A percentile compares a stretch with the other conserved stretches of the same genome.
Evolutionary conservation across 2,329 filamentous ascomycete species (phyloP).

Genomic region (Fusarium nelsonii): DNA sequence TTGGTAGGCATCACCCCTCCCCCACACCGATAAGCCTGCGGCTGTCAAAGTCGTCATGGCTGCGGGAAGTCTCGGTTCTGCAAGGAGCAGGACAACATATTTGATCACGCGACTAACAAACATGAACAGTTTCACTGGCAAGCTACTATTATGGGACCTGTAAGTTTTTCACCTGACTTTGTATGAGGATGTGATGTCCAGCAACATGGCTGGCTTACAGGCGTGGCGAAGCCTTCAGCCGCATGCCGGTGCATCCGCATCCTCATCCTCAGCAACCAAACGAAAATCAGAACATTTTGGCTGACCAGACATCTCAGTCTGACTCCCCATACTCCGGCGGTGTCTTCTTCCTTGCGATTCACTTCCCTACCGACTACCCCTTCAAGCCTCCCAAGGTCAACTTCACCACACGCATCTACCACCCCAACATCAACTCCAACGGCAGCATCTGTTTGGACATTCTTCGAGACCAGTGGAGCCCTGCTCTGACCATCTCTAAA

Average conservation of each 20-base stretch:
- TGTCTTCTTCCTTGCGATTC: conserved; percentile 98
- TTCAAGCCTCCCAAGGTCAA: conserved; percentile 99
- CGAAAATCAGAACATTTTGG: conserved; percentile 18
- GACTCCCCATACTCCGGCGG: conserved; percentile 98
- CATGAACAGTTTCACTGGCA: conserved; percentile 94
- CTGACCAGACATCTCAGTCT: conserved; percentile 67
- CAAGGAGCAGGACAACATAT: background rate
- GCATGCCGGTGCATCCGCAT: conserved; percentile 26
- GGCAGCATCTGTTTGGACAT: conserved; percentile 99
- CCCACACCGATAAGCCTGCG: conserved; percentile 41
- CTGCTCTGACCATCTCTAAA: conserved; percentile 97
- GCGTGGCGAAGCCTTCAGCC: conserved; percentile 37
- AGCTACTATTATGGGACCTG: conserved; percentile 99
- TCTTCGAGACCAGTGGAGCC: conserved; percentile 98
- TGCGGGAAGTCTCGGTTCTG: conserved; percentile 11
- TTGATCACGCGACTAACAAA: conserved; percentile 43
- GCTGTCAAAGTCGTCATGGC: conserved; percentile 34
- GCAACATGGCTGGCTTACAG: conserved; percentile 24
- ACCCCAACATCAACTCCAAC: conserved; percentile 99
- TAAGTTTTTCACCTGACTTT: conserved; percentile 64
- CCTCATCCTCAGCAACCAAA: background rate
- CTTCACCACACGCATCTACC: conserved; percentile 99
- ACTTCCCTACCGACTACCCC: conserved; percentile 99
- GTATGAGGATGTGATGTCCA: conserved; percentile 9
- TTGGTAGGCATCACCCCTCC: conserved; percentile 76